Base-by-base conservation (phyloP, 257 asterid species). In the Leonotis leonurus region DNA sequence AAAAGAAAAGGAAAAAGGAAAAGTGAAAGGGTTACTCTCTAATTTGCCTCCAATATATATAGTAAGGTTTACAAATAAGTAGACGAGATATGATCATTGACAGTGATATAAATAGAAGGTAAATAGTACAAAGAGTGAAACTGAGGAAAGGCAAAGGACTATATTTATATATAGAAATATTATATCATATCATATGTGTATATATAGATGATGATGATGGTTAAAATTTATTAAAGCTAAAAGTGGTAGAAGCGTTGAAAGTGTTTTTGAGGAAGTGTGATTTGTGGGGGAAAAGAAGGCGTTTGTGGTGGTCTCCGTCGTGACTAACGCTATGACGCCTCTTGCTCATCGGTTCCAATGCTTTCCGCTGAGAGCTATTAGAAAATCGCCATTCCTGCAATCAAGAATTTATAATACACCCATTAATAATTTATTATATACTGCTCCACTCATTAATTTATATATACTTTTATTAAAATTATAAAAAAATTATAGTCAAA, bases 291-390 rank as follows among this genome's bases (percentile, higher is more conserved):
- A 68, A 68, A 4, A 68, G 35, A 57, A 48, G 65, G 25, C 59
- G 33, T 33, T 45, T 56, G 48, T 17, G 18, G n/a, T 33, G 33
- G 50, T 57, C 60, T 25, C 67, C 67, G 13, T 68, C 73, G 17
- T 68, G 73, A 26, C 73, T 57, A 1, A 68, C 54, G 36, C 73
- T 68, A n/a, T 68, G 73, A 5, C 65, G 73, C 60, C 73, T 58
- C 54, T 58, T 68, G 48, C 67, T 58, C 45, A 63, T 58, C 8
- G 73, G 73, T 32, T 68, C 67, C 9, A 26, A 52, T 1, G 5
- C 65, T 25, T 25, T 57, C 17, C 50, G 29, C 17, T 24, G 6
- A 4, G 39, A 46, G 24, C 41, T 26, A 20, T 58, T 48, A 16
- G 48, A 41, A 12, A 65, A 51, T 54, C 66, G 66, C 67, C 44